Conservation (phyloP, 2,329 filamentous ascomycete species). For the Botrytis fragariae region DNA sequence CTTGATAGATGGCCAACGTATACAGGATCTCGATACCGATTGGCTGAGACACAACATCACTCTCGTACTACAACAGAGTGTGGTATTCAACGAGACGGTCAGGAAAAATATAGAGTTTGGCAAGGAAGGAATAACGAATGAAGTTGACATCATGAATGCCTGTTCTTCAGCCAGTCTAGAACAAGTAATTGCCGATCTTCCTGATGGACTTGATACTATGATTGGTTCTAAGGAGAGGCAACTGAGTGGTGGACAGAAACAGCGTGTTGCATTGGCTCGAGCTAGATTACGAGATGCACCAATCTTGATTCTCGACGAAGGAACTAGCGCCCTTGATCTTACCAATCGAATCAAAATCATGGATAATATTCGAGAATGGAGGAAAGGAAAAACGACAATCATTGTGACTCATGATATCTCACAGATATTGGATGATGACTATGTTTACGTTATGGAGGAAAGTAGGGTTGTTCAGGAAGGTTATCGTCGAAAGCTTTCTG, state of each 20-base stretch:
- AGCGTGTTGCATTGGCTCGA: constrained; percentile 76
- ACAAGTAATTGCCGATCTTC: constrained; percentile 63
- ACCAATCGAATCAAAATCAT: constrained; percentile 66
- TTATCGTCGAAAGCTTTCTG: constrained; percentile 54
- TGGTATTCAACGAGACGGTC: constrained; percentile 79
- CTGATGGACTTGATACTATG: constrained; percentile 67
- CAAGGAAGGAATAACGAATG: constrained; percentile 49
- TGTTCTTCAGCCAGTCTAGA: constrained; percentile 68
- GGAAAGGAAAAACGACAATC: constrained; percentile 79
- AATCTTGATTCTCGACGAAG: constrained; percentile 83
- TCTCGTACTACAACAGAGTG: constrained; percentile 77
- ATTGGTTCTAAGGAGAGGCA: constrained; percentile 68
- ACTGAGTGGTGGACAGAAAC: constrained; percentile 81
- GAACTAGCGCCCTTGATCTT: constrained; percentile 83
- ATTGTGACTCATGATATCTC: constrained; percentile 88
- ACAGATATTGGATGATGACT: constrained; percentile 71
- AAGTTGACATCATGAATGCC: constrained; percentile 57
- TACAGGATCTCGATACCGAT: constrained; percentile 59
- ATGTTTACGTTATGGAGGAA: constrained; percentile 74
- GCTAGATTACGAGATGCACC: constrained; percentile 74
- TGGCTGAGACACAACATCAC: constrained; percentile 80
- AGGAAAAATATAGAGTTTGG: constrained; percentile 77
- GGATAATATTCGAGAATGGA: constrained; percentile 73
- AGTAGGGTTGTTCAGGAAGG: constrained; percentile 69
- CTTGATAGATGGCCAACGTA: constrained; percentile 61